Evolutionary conservation across 2,329 filamentous ascomycete genomes (phyloP).

Genomic region (Diaporthe sp.): DNA sequence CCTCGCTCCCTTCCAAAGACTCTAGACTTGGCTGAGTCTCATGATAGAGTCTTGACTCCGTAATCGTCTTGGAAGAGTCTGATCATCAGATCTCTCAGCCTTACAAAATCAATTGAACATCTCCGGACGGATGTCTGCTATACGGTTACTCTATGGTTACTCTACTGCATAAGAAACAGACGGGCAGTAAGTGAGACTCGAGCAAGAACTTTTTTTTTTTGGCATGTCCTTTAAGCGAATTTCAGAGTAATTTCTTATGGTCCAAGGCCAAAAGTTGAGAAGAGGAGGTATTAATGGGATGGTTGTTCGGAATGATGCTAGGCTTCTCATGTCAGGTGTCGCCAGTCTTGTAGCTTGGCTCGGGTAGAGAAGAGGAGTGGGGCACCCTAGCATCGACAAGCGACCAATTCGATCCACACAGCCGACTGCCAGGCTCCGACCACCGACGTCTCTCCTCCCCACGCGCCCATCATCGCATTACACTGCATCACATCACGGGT

Average conservation of each 20-base stretch:
- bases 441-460: constrained; percentile 27
- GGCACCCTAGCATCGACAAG: constrained; percentile 7
- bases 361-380: constrained; percentile 11
- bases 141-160: no score
- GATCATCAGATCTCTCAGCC: background rate
- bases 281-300: background rate
- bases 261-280: background rate
- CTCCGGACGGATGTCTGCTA: no score
- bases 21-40: background rate
- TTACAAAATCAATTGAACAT: no score
- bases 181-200: background rate
- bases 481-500: constrained; percentile 25
- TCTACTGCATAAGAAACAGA: background rate
- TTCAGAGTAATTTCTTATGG: background rate
- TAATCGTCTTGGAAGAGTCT: background rate
- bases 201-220: background rate
- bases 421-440: constrained; percentile 23
- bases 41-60: background rate
- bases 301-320: background rate
- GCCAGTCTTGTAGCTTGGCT: background rate
- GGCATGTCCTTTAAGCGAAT: background rate
- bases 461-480: constrained; percentile 21
- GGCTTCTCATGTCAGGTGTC: background rate
- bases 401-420: constrained; percentile 18
- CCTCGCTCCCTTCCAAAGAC: background rate